Evolutionary conservation across 2,329 filamentous ascomycete genomes (phyloP).

Genomic region (Lachnellula occidentalis): DNA sequence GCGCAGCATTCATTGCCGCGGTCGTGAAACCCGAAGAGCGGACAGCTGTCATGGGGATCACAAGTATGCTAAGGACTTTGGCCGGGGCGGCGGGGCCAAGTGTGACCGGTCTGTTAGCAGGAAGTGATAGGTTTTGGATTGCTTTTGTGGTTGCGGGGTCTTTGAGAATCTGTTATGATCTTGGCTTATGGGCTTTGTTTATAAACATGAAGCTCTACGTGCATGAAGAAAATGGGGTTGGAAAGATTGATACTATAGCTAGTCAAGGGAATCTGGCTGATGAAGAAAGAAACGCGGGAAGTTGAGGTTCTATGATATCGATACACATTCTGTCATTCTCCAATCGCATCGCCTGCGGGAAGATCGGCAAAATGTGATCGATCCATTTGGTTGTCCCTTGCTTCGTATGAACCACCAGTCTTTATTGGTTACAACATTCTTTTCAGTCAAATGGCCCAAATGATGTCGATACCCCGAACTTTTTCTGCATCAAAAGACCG

Average conservation of each 20-base stretch:
- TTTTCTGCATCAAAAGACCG: too few relatives aligned
- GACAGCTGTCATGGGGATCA: constrained; percentile 64
- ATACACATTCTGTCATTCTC: too few relatives aligned
- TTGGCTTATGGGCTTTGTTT: constrained; percentile 49
- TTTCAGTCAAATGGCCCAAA: too few relatives aligned
- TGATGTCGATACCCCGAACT: too few relatives aligned
- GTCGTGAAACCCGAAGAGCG: constrained; percentile 59
- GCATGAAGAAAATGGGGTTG: constrained; percentile 14
- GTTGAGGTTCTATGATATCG: too few relatives aligned
- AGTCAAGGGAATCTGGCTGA: too few relatives aligned
- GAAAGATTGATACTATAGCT: background rate
- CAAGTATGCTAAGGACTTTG: constrained; percentile 62
- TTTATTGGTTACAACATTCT: too few relatives aligned
- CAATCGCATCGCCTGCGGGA: too few relatives aligned
- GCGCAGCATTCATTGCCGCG: constrained; percentile 62
- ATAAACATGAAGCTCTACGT: constrained; percentile 26
- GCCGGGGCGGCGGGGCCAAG: constrained; percentile 56
- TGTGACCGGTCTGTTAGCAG: constrained; percentile 56
- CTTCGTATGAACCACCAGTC: too few relatives aligned
- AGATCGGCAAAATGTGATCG: too few relatives aligned
- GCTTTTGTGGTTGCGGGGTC: constrained; percentile 56
- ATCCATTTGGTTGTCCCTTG: too few relatives aligned
- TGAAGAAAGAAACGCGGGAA: too few relatives aligned
- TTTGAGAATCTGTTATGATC: constrained; percentile 55
- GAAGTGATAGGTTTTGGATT: constrained; percentile 51